Evolutionary conservation across 2,329 filamentous ascomycete species (phyloP).

Genomic region (Helotiales sp.): DNA sequence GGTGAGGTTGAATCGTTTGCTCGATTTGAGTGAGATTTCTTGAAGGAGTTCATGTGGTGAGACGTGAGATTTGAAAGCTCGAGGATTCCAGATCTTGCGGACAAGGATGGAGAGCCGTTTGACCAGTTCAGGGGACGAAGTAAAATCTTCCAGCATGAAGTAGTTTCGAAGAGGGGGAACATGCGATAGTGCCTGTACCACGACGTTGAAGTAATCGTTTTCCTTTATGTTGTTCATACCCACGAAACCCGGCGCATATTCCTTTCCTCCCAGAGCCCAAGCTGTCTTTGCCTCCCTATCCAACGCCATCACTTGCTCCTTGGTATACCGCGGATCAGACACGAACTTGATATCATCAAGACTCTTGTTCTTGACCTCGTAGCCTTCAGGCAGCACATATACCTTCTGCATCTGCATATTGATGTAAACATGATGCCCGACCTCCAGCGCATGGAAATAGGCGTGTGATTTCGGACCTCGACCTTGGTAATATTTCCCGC

Average conservation of each 20-base stretch:
- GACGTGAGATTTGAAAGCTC: conserved; percentile 94
- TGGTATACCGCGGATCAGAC: conserved; percentile 85
- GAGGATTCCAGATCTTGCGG: conserved; percentile 97
- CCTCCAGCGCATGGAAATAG: conserved; percentile 95
- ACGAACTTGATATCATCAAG: conserved; percentile 99
- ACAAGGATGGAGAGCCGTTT: conserved; percentile 88
- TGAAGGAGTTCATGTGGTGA: conserved; percentile 97
- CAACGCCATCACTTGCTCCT: conserved; percentile 77
- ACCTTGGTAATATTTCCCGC: conserved; percentile 97
- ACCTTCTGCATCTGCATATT: conserved; percentile 94
- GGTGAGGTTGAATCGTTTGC: conserved; percentile 90
- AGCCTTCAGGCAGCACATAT: conserved; percentile 92
- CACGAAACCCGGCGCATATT: conserved; percentile 92
- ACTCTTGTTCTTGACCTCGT: conserved; percentile 93
- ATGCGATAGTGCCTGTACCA: conserved; percentile 90
- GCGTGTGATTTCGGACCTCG: conserved; percentile 92
- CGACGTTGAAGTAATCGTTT: conserved; percentile 97
- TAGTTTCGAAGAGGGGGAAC: conserved; percentile 89
- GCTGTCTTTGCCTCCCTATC: conserved; percentile 69
- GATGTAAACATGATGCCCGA: conserved; percentile 96
- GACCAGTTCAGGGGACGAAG: conserved; percentile 76
- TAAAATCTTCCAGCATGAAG: conserved; percentile 85
- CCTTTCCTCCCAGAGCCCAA: conserved; percentile 80
- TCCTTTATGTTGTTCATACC: conserved; percentile 99
- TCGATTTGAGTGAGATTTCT: conserved; percentile 87